Evolutionary conservation across 2,329 filamentous ascomycete species (phyloP).

Genomic region (Colletotrichum sp.): DNA sequence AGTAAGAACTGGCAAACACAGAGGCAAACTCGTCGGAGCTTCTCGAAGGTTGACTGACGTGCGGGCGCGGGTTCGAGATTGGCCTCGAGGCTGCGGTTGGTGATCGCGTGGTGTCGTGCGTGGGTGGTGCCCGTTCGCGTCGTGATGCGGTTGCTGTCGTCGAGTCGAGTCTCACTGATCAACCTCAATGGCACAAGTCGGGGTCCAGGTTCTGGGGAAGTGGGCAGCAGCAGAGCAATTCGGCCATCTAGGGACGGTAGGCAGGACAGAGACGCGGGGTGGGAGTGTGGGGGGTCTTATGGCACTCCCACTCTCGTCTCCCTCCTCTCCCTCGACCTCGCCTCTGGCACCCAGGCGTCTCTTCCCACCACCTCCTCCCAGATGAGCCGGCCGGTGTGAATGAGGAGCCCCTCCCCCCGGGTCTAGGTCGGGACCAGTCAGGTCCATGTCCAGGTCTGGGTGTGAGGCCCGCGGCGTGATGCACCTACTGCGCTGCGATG

Average conservation of each 20-base stretch:
- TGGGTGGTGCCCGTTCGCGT: neutral
- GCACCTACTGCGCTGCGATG: neutral
- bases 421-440: neutral
- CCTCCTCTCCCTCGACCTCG: neutral
- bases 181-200: slow-evolving; percentile 1
- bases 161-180: neutral
- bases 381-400: neutral
- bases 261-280: neutral
- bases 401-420: neutral
- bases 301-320: neutral
- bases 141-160: neutral
- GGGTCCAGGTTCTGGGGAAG: slow-evolving; percentile 8
- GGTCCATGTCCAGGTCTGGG: neutral
- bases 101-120: neutral
- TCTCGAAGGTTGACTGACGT: neutral
- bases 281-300: slow-evolving; percentile 18
- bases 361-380: neutral
- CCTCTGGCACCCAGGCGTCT: neutral
- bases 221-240: slow-evolving; percentile 1
- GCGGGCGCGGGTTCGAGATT: neutral
- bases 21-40: neutral
- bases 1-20: neutral
- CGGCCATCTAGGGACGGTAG: neutral
- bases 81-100: neutral
- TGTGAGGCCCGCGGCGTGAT: slow-evolving; percentile 1